These are phyloP conservation scores for Salix viminalis DNA, from an alignment of 345 rosid species.

Conservation along the genomic window DNA sequence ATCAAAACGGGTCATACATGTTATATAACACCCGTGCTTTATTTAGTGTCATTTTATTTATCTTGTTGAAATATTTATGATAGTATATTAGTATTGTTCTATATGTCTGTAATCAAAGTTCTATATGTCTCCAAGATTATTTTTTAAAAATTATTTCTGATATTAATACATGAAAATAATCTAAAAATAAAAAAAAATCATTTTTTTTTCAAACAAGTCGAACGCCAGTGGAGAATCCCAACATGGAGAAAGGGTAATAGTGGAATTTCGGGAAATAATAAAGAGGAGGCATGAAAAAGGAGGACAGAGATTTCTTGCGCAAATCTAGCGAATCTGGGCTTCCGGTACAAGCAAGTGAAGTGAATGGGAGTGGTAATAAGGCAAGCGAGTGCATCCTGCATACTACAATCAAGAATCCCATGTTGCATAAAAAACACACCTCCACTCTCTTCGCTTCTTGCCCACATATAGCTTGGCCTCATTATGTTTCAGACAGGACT, in stretches of 20 bases:
- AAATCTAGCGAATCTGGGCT: slow-evolving; percentile 36
- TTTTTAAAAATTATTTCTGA: too few species aligned
- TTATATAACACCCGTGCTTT: too few species aligned
- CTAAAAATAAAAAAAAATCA: too few species aligned
- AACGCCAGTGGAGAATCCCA: neutral
- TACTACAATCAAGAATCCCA: neutral
- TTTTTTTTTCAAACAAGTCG: too few species aligned
- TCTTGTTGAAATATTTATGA: too few species aligned
- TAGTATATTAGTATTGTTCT: too few species aligned
- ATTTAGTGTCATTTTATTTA: too few species aligned
- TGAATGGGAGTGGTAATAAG: neutral
- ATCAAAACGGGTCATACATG: too few species aligned
- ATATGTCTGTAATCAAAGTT: too few species aligned
- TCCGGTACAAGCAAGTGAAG: slow-evolving; percentile 5
- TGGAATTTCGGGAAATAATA: neutral
- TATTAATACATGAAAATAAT: too few species aligned
- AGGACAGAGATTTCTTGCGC: slow-evolving; percentile 36
- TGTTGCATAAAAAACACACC: neutral
- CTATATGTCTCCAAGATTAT: too few species aligned
- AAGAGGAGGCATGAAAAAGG: slow-evolving; percentile 8
- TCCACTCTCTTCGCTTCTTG: neutral
- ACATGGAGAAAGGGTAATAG: neutral
- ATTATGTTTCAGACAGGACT: neutral
- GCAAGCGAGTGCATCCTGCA: neutral
- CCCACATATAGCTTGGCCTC: neutral